These are phyloP conservation scores for Scolecobasidium constrictum DNA, from an alignment of 2,329 filamentous ascomycete genomes.

Conservation along the genomic window DNA sequence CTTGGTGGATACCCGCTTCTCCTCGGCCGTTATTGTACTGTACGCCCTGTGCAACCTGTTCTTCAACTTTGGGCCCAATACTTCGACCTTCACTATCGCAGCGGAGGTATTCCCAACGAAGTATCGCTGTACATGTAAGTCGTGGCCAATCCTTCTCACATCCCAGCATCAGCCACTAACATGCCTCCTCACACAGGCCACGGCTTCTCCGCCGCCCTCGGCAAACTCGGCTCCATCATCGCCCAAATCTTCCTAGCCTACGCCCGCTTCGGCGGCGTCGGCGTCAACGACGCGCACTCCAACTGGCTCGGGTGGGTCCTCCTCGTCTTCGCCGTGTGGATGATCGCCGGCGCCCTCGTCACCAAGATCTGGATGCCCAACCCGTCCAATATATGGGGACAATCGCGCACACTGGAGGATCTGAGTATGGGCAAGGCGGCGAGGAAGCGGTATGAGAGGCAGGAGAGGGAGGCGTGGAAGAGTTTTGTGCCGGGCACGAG, in stretches of 20 bases:
- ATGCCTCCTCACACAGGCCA: too few species aligned
- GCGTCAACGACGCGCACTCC: constrained; percentile 7
- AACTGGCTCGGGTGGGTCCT: constrained; percentile 10
- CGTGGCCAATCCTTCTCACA: too few species aligned
- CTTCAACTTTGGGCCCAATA: constrained; percentile 8
- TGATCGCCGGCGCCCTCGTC: constrained; percentile 4
- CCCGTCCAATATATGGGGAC: constrained; percentile 7
- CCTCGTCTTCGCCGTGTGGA: constrained; percentile 7
- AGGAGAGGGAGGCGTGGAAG: constrained; percentile 8
- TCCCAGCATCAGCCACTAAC: too few species aligned
- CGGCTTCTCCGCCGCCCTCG: constrained; percentile 41
- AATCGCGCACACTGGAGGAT: constrained; percentile 9
- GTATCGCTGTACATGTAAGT: constrained; percentile 42
- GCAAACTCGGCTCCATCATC: constrained; percentile 34
- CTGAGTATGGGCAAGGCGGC: constrained; percentile 6
- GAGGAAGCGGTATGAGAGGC: constrained; percentile 8
- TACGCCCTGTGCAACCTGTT: constrained; percentile 9
- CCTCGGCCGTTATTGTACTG: constrained; percentile 7
- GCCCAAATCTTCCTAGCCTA: constrained; percentile 10
- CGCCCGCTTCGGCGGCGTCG: constrained; percentile 7
- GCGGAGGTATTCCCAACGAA: constrained; percentile 43
- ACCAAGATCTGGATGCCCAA: constrained; percentile 9
- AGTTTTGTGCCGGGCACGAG: constrained; percentile 6
- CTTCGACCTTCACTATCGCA: constrained; percentile 1
- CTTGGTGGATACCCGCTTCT: constrained; percentile 6